Conservation (phyloP, 169 alveolate species). For the Condylostoma magnum region DNA sequence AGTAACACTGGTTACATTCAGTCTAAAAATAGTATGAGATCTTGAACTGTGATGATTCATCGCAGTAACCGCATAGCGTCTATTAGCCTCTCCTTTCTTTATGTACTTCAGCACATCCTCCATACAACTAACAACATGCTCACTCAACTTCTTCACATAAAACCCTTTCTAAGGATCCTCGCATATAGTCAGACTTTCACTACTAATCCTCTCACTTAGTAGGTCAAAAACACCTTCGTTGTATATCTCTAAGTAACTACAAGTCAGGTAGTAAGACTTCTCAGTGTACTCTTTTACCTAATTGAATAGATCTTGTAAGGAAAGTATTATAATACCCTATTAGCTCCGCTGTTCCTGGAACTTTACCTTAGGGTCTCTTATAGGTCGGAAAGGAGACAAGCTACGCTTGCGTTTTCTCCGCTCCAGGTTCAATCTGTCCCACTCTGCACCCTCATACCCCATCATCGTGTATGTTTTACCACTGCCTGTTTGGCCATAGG, state of each 20-base stretch:
- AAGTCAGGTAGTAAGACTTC: slow-evolving; percentile 43
- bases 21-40: slow-evolving; percentile 64
- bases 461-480: too few species aligned
- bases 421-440: too few species aligned
- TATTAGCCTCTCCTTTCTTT: slow-evolving; percentile 55
- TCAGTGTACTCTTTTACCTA: slow-evolving; percentile 1
- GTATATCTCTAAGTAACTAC: slow-evolving; percentile 71
- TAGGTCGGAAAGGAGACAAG: not conserved
- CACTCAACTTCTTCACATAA: slow-evolving; percentile 55
- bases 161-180: slow-evolving; percentile 64
- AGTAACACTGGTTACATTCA: slow-evolving; percentile 52
- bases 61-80: slow-evolving; percentile 73
- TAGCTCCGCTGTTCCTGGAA: too few species aligned
- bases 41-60: slow-evolving; percentile 74
- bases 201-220: slow-evolving; percentile 28
- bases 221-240: slow-evolving; percentile 66
- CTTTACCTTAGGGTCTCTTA: too few species aligned
- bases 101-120: slow-evolving; percentile 58
- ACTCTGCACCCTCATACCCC: too few species aligned
- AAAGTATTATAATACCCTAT: not conserved
- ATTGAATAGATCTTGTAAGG: slow-evolving; percentile 9
- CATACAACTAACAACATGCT: slow-evolving; percentile 40
- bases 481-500: too few species aligned
- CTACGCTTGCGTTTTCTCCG: not conserved
- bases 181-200: slow-evolving; percentile 41